Conservation (phyloP, 371 early-diverging fungal genomes). For the Haplosporangium sp. region DNA sequence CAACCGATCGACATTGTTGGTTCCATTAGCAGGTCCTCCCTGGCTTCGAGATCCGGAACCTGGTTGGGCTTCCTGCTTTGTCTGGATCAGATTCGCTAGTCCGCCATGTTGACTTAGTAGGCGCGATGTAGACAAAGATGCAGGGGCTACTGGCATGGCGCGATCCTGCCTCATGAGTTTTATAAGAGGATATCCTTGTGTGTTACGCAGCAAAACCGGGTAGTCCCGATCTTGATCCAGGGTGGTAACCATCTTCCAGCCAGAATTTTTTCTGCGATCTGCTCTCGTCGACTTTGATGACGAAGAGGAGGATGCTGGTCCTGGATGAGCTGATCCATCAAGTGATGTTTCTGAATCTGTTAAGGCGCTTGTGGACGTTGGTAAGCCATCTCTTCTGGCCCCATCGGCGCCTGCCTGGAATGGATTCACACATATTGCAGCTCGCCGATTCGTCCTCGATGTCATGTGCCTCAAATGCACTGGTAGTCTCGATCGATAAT, state of each 20-base stretch:
- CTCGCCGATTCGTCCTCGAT: slow-evolving; percentile 30
- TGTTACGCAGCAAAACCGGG: neutral
- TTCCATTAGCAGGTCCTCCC: neutral
- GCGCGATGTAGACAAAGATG: slow-evolving; percentile 1
- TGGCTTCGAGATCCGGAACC: neutral
- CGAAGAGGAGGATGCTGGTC: neutral
- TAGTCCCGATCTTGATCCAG: slow-evolving; percentile 3
- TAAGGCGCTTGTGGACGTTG: neutral
- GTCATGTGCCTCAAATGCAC: slow-evolving; percentile 46
- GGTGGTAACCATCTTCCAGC: slow-evolving; percentile 20
- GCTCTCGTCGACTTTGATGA: neutral
- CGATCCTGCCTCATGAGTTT: slow-evolving; percentile 3
- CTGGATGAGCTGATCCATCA: too few species aligned
- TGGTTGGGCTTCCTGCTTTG: neutral
- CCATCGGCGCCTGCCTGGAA: slow-evolving; percentile 2
- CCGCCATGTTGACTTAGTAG: slow-evolving; percentile 28
- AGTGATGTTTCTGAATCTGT: slow-evolving; percentile 2
- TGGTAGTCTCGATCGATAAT: slow-evolving; percentile 33
- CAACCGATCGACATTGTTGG: slow-evolving; percentile 35
- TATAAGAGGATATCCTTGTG: neutral
- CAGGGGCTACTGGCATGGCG: neutral
- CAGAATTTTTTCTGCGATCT: slow-evolving; percentile 12
- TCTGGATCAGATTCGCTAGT: slow-evolving; percentile 28
- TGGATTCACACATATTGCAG: slow-evolving; percentile 27
- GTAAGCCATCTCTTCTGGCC: neutral